Percentiles rank a stretch among this genome's conserved stretches.
Evolutionary conservation across 176 grass and related monocot genomes (phyloP).

Genomic region (Lolium rigidum): DNA sequence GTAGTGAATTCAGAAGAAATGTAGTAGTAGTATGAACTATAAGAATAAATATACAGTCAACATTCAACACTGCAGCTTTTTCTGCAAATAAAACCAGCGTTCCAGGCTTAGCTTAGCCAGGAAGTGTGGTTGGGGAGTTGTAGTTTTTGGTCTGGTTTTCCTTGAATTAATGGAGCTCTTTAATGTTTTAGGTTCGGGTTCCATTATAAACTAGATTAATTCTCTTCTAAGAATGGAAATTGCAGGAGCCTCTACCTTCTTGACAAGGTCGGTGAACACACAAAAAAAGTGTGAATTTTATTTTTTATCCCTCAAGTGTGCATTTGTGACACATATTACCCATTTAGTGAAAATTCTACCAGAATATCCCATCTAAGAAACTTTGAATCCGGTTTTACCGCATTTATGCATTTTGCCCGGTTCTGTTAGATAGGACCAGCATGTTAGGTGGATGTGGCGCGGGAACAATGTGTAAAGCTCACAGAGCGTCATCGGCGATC

Average conservation of each 20-base stretch:
- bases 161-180: neutral
- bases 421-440: neutral
- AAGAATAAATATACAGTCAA: conserved; percentile 15
- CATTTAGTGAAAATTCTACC: no score
- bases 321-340: neutral
- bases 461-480: no score
- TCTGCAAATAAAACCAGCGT: neutral
- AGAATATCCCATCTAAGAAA: neutral
- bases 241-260: neutral
- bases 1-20: neutral
- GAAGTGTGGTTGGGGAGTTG: neutral
- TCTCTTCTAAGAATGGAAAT: neutral
- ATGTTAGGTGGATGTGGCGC: neutral
- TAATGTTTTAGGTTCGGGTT: neutral
- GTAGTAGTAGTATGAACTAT: neutral
- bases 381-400: neutral
- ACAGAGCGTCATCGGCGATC: no score
- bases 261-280: neutral
- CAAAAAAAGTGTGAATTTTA: neutral
- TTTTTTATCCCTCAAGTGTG: neutral
- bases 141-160: neutral
- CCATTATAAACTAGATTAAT: neutral
- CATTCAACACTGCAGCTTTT: neutral
- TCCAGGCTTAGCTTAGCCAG: neutral
- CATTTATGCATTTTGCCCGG: neutral